Base-by-base conservation (phyloP, 352 stramenopile genomes). In the Thraustotheca clavata region DNA sequence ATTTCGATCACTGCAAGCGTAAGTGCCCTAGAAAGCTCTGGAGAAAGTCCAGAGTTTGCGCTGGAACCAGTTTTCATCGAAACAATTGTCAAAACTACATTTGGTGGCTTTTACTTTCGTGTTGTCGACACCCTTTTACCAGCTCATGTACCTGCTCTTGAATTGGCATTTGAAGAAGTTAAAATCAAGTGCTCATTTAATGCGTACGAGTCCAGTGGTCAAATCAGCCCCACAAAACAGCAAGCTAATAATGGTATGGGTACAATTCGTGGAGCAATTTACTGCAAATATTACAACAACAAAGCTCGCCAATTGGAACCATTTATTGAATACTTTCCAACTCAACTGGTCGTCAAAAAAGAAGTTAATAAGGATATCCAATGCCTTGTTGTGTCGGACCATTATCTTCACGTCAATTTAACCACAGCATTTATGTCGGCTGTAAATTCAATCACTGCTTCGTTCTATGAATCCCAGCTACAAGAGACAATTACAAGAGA, bases 261-360 rank as follows among this genome's bases (percentile, higher is more conserved):
- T 6, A 90, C 87, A 63, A 67, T 93, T 46, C 88, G 76, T 59
- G 90, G 90, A 62, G 77, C 87, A 24, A 59, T 93, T 33, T 93
- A 94, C 59, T 83, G 84, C 71, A 94, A 93, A 67, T 95, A 95
- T 59, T 95, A 89, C 79, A 95, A 95, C 70, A 71, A 71, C 0
- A 89, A 75, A 31, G 76, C 77, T 12, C 71, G 80, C 4, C 81
- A 92, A 40, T 71, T 86, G 4, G 86, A 95, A 59, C 86, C 86
- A 22, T 95, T 93, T 60, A 73, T 95, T 41, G 86, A 95, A 69
- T 91, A 84, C 61, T 93, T 91, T 57, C 77, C 89, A 62, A 79
- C 83, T 0, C 80, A 83, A 31, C 61, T 93, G 35, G 82, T 91
- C 60, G 24, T 91, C 0, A 83, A 76, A 61, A 95, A 95, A 69